Conservation (phyloP, 306 rosid species). For the Dryas drummondii region DNA sequence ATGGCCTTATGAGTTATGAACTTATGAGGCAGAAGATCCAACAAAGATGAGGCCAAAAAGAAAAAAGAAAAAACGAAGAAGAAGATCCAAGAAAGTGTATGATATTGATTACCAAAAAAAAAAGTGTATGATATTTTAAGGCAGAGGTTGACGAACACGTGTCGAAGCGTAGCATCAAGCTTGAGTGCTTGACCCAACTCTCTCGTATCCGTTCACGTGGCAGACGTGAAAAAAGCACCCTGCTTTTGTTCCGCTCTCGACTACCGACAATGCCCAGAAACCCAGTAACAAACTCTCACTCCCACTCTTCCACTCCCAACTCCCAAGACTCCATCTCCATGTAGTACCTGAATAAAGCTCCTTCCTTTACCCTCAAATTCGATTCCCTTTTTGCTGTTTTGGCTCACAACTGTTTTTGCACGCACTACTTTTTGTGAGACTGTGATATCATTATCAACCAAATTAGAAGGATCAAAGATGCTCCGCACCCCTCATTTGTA, state of each 20-base stretch:
- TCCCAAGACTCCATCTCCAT: not conserved
- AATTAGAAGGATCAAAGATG: constrained; percentile 38
- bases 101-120: too few species aligned
- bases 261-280: not conserved
- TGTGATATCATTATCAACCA: not conserved
- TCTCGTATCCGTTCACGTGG: constrained; percentile 49
- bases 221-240: constrained; percentile 30
- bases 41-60: not conserved
- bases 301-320: not conserved
- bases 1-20: too few species aligned
- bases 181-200: not conserved
- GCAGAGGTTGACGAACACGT: constrained; percentile 12
- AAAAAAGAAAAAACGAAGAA: not conserved
- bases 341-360: not conserved
- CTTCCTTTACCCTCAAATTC: not conserved
- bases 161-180: not conserved
- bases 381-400: not conserved
- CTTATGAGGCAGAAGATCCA: not conserved
- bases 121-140: not conserved
- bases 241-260: constrained; percentile 3
- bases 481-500: constrained; percentile 50
- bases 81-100: constrained; percentile 3
- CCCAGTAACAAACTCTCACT: not conserved
- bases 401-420: not conserved
- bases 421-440: not conserved